Base-by-base conservation (phyloP, 768 basidiomycete species). In the Lentinula sp. region DNA sequence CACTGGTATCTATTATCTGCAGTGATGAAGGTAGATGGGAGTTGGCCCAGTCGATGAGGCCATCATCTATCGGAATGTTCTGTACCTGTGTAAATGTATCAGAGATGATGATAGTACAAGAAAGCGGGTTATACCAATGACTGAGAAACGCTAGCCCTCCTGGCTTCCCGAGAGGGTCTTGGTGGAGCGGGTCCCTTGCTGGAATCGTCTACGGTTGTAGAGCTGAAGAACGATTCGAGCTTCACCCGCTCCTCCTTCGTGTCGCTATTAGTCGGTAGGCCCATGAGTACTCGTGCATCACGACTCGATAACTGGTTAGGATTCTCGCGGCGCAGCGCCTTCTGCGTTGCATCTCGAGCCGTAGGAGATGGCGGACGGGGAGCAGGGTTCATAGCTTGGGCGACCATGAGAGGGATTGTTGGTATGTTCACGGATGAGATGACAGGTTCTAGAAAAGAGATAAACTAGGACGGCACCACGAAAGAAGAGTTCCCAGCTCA, bases 381-480 rank as follows among this genome's bases (percentile, higher is more conserved):
- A 0, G 91, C 90, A 1, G 96, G 95, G 67, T 92, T 93, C 94
- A 98, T 93, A 2, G 95, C 86, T 75, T 98, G 95, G 0, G 97
- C 97, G 12, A 97, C 92, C 23, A 89, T 85, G 45, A 99, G 80
- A 0, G 96, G 93, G 64, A 98, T 98, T 0, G 96, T 98, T 0
- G 95, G 93, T 56, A 98, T 93, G 68, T 97, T 97, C 76, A 91
- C 93, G 2, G 95, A 97, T 3, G 97, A 98, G 15, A 97, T 86
- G 54, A 98, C 95, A 28, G 95, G 91, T 68, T 88, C 96, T 95
- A 67, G 36, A 54, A 28, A 28, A 28, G 28, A 50, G 43, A 41
- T 35, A 43, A 13, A 57, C 69, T 43, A 57, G 23, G 15, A 28
- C 41, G 15, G 46, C 7, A 36, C 15, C 32, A 42, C 15, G 35